Base-by-base conservation (phyloP, 1,139 yeast genomes). In the Nakaseomyces uthaithaninus region DNA sequence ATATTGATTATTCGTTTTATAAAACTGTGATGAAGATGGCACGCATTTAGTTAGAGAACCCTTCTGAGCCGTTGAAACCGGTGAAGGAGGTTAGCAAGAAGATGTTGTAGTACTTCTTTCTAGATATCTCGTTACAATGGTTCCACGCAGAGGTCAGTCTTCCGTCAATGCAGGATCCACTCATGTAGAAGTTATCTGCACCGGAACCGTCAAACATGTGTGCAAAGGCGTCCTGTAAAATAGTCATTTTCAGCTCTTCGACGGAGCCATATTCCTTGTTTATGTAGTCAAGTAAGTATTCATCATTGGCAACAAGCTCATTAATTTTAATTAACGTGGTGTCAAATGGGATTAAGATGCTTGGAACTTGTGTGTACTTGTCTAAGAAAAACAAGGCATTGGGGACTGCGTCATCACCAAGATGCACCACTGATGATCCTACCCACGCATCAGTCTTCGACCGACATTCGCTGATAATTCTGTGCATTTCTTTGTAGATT, bases 181-280 rank as follows among this genome's bases (percentile, higher is more conserved):
- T 83, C 67, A 80, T 80, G 55, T 76, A 80, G 57, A 77, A 80
- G 57, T 81, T 80, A 52, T 80, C 85, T 6, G 86, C 86, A 33
- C 91, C 91, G 6, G 83, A 75, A 2, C 86, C 77, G 55, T 80
- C 87, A 59, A 80, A 81, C 49, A 83, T 86, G 54, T 79, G 85
- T 36, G 77, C 72, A 63, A 77, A 81, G 45, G 81, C 81, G 54
- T 80, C 87, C 38, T 74, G 70, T 37, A 80, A 60, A 35, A 80
- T 76, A 5, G 69, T 64, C 46, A 70, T 60, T 51, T 75, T 69
- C 42, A 80, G 60, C 12, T 67, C 69, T 19, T 71, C 73, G 2
- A 70, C 65, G 2, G 74, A 63, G 0, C 74, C 79, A 54, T 74
- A 81, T 53, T 80, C 80, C 20, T 65, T 54, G 12, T 66, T 65